These are phyloP conservation scores for Fusarium albidum DNA, from an alignment of 2,329 filamentous ascomycete genomes.

Conservation along the genomic window DNA sequence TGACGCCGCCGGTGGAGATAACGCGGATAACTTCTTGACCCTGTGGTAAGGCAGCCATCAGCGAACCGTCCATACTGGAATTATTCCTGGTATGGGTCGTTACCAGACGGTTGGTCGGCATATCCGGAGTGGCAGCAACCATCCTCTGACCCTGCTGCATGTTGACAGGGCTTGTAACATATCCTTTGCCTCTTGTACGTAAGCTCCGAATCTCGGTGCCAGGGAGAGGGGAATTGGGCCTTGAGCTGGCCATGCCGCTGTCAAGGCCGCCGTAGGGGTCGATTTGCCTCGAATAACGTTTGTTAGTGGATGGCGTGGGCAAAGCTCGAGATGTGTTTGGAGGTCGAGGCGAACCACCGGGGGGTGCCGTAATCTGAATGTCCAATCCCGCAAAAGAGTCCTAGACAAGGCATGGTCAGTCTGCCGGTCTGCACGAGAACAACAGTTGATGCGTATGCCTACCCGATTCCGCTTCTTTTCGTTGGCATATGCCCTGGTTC, in stretches of 20 bases:
- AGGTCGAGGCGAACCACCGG: conserved; percentile 60
- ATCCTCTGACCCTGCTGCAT: conserved; percentile 28
- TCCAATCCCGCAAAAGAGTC: conserved; percentile 87
- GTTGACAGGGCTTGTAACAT: conserved; percentile 28
- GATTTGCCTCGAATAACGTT: conserved; percentile 71
- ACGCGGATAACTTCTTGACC: conserved; percentile 92
- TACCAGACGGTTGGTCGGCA: conserved; percentile 69
- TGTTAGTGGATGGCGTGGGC: conserved; percentile 53
- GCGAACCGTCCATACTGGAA: conserved; percentile 84
- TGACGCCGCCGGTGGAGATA: conserved; percentile 89
- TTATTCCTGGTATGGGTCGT: conserved; percentile 78
- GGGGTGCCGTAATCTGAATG: conserved; percentile 57
- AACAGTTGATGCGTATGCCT: conserved; percentile 44
- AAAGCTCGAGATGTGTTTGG: conserved; percentile 62
- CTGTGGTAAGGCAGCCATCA: conserved; percentile 84
- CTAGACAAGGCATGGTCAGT: conserved; percentile 52
- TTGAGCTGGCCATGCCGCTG: conserved; percentile 64
- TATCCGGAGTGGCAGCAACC: conserved; percentile 63
- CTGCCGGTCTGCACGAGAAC: not conserved
- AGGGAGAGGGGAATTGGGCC: conserved; percentile 73
- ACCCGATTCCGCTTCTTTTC: conserved; percentile 88
- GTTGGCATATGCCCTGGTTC: conserved; percentile 78
- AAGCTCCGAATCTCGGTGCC: conserved; percentile 60
- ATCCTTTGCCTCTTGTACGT: conserved; percentile 61
- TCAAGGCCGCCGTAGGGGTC: conserved; percentile 56